A percentile compares a stretch with the other conserved stretches of the same genome.
These are phyloP conservation scores for Simplicillium sp. DNA, from an alignment of 2,329 filamentous ascomycete genomes.

Conservation along the genomic window DNA sequence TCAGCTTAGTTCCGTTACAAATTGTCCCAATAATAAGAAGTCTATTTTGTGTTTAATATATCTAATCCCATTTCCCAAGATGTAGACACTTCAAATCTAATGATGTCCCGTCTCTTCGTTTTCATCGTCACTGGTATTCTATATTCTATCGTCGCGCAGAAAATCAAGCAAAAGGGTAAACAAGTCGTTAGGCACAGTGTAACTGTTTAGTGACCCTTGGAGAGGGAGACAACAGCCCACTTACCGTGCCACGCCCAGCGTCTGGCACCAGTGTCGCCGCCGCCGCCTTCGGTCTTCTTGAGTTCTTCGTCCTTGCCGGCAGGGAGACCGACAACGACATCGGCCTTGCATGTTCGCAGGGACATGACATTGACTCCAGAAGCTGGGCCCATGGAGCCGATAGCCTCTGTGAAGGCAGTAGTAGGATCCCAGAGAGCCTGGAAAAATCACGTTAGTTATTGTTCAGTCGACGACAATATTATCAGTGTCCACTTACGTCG, in stretches of 20 bases:
- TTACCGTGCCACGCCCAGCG: conserved; percentile 96
- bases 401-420: conserved; percentile 73
- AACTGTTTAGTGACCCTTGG: conserved; percentile 18
- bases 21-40: too few species aligned
- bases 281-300: conserved; percentile 55
- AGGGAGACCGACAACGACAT: conserved; percentile 84
- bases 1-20: too few species aligned
- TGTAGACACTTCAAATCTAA: too few species aligned
- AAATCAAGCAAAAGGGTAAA: neutral
- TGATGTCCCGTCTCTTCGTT: neutral
- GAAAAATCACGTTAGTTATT: conserved; percentile 4
- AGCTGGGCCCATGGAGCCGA: conserved; percentile 73
- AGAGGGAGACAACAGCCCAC: conserved; percentile 75
- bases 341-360: conserved; percentile 90
- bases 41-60: too few species aligned
- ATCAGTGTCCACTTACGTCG: conserved; percentile 53
- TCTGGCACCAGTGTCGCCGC: conserved; percentile 59
- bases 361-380: conserved; percentile 81
- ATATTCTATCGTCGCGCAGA: neutral
- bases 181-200: neutral
- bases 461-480: neutral
- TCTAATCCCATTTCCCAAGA: too few species aligned
- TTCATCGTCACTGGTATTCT: neutral
- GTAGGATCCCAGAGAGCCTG: conserved; percentile 65
- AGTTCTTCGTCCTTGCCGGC: conserved; percentile 77